Evolutionary conservation across 2,329 filamentous ascomycete genomes (phyloP).

Genomic region (Colletotrichum sp.): DNA sequence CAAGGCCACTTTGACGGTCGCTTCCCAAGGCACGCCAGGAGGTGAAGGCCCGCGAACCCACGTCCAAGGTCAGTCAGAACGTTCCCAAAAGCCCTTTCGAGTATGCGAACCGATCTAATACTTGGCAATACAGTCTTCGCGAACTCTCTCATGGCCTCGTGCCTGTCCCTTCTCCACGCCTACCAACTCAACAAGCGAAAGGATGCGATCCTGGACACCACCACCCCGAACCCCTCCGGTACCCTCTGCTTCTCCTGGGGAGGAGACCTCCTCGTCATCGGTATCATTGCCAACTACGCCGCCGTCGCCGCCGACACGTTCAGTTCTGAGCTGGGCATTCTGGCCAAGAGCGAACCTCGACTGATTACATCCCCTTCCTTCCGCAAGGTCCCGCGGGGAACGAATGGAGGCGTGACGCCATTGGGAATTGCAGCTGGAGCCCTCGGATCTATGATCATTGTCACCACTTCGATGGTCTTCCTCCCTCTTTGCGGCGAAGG

Average conservation of each 20-base stretch:
- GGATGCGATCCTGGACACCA: conserved; percentile 39
- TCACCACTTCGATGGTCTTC: conserved; percentile 67
- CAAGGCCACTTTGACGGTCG: conserved; percentile 82
- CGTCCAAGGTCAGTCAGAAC: conserved; percentile 66
- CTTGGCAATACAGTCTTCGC: conserved; percentile 67
- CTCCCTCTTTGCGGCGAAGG: conserved; percentile 70
- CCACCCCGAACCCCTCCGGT: conserved; percentile 35
- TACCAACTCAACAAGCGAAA: conserved; percentile 60
- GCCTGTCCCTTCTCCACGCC: conserved; percentile 64
- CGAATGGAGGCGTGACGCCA: conserved; percentile 88
- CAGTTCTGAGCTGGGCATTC: conserved; percentile 91
- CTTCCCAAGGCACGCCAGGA: conserved; percentile 72
- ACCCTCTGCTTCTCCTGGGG: conserved; percentile 64
- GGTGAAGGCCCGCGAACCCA: conserved; percentile 86
- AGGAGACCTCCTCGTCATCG: conserved; percentile 67
- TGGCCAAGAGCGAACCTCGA: conserved; percentile 76
- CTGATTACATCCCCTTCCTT: conserved; percentile 83
- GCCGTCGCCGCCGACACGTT: conserved; percentile 93
- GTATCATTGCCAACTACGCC: conserved; percentile 83
- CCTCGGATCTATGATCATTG: conserved; percentile 74
- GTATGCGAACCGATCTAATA: background rate
- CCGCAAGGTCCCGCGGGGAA: conserved; percentile 83
- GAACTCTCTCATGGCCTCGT: conserved; percentile 81
- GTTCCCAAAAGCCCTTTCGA: background rate
- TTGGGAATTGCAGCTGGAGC: conserved; percentile 76